Conservation (phyloP, 768 basidiomycete genomes). For the Phaeotremella skinneri region DNA sequence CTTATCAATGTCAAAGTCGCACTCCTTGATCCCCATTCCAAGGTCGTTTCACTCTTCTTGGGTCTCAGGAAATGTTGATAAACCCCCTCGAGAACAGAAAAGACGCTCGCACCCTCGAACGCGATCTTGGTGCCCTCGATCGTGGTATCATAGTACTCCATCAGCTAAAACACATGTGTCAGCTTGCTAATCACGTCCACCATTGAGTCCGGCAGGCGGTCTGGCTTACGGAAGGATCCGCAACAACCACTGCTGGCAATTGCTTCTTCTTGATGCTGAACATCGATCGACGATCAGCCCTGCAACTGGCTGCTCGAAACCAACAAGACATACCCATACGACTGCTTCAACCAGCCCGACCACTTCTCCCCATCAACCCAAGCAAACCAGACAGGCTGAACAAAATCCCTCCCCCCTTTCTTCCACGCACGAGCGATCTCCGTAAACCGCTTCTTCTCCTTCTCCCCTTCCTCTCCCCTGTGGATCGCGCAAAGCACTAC, state of each 20-base stretch:
- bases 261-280: constrained; percentile 45
- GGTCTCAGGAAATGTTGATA: constrained; percentile 52
- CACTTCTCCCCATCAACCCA: constrained; percentile 87
- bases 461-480: constrained; percentile 42
- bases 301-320: constrained; percentile 7
- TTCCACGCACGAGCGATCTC: constrained; percentile 66
- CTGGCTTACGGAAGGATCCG: constrained; percentile 69
- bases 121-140: constrained; percentile 59
- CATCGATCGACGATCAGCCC: constrained; percentile 42
- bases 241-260: constrained; percentile 62
- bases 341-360: constrained; percentile 84
- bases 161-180: constrained; percentile 54
- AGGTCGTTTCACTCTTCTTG: constrained; percentile 40
- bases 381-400: constrained; percentile 66
- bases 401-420: constrained; percentile 51
- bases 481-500: constrained; percentile 65
- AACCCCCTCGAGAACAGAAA: constrained; percentile 68
- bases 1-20: constrained; percentile 40
- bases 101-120: constrained; percentile 62
- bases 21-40: constrained; percentile 48
- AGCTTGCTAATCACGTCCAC: neutral
- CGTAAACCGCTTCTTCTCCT: constrained; percentile 57
- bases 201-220: neutral
- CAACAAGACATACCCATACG: constrained; percentile 63
- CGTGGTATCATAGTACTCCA: constrained; percentile 76